A percentile compares a stretch with the other conserved stretches of the same genome.
Conservation (phyloP, 2,329 filamentous ascomycete genomes). For the Zasmidium cellare region DNA sequence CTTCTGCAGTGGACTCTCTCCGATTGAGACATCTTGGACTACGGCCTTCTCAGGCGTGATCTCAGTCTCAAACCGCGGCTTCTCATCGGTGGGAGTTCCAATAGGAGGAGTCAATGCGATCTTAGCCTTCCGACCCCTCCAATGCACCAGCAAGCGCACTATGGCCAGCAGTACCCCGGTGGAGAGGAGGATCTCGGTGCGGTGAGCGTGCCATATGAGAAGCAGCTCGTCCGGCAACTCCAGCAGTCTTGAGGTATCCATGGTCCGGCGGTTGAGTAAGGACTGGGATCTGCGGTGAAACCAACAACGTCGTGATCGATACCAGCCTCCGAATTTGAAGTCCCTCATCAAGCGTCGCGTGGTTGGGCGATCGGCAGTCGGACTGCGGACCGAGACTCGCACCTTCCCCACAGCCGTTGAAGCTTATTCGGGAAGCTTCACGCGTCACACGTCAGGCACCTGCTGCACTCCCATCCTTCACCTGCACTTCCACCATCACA, state of each 20-base stretch:
- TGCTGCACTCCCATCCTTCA: not conserved
- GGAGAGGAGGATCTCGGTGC: constrained; percentile 30
- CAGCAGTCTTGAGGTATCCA: constrained; percentile 18
- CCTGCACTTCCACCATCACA: not conserved
- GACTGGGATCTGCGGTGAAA: not conserved
- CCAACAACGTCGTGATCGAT: not conserved
- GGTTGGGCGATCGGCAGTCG: not conserved
- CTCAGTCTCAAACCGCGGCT: constrained; percentile 5
- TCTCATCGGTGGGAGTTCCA: constrained; percentile 25
- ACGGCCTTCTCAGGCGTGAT: not conserved
- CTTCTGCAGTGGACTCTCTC: constrained; percentile 4
- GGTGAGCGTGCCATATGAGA: constrained; percentile 33
- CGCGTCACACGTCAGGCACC: not conserved
- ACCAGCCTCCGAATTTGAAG: not conserved
- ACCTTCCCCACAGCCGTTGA: not conserved
- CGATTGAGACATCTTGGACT: not conserved
- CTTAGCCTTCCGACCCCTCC: constrained; percentile 24
- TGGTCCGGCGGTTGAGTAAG: not conserved
- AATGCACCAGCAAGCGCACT: constrained; percentile 28
- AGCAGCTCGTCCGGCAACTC: constrained; percentile 31
- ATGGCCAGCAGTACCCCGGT: constrained; percentile 30
- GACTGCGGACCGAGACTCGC: not conserved
- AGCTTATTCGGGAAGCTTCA: not conserved
- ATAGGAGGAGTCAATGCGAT: constrained; percentile 23
- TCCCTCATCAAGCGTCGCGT: not conserved